Evolutionary conservation across 495 filamentous ascomycete genomes (phyloP), one percentile per base, ranked within the genome.

Genomic region (Coniosporium apollinis): DNA sequence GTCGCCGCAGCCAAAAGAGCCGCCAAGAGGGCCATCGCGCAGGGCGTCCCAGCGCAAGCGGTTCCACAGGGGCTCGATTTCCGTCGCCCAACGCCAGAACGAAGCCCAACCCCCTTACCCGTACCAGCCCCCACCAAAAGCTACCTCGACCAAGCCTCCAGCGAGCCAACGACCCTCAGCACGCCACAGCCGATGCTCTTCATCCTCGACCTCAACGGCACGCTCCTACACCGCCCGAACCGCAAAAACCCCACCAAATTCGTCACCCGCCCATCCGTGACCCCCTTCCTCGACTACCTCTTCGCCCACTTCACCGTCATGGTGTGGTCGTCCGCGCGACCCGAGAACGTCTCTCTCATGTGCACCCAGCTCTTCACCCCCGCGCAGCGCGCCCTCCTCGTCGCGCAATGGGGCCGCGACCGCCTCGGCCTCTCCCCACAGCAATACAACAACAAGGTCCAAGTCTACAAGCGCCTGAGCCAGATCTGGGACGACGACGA

Each of bases 181-280:
- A 39, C 38, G 5, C 57, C 63, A 9, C 60, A 65, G 19, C 60
- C 54, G 8, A 57, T 92, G 1, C 71, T 97, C 2, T 55, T 97
- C 14, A 69, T 96, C 19, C 72, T 96, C 37, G 89, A 97, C 52
- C 65, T 97, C 0, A 97, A 96, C 57, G 89, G 91, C 37, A 93
- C 91, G 0, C 63, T 97, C 2, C 63, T 94, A 11, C 60, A 66
- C 48, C 81, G 89, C 9, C 74, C 72, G 7, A 54, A 56, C 20
- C 57, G 61, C 7, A 49, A 47, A 4, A 43, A 56, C 0, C 66
- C 75, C 0, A 60, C 55, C 0, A 47, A 46, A n/a, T 79, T 80
- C 50, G 48, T 63, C 2, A 51, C 60, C 30, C 73, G 89, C 3
- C 76, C 77, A 0, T 60, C 63, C 20, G 65, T 87, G 0, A 31